Conservation (phyloP, 164 flowering plant genomes). For the Euptelea pleiosperma region DNA sequence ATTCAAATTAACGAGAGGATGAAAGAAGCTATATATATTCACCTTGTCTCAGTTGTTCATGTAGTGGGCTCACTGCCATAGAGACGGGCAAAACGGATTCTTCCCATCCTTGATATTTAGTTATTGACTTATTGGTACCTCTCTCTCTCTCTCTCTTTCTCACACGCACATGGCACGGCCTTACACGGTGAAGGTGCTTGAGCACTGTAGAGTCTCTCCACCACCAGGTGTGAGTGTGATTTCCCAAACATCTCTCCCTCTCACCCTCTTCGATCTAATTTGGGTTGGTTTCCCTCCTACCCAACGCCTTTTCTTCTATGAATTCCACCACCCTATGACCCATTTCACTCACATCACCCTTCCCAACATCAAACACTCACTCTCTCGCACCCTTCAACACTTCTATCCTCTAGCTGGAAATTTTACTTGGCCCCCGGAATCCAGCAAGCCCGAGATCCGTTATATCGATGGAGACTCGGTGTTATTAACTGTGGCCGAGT, state of each 20-base stretch:
- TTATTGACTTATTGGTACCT: no score
- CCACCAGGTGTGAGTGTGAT: constrained; percentile 2
- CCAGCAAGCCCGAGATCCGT: constrained; percentile 21
- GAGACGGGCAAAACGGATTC: no score
- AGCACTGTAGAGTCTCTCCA: no score
- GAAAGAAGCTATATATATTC: no score
- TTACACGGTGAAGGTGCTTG: no score
- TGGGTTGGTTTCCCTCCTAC: constrained; percentile 17
- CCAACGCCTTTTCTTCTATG: constrained; percentile 37
- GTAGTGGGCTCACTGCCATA: no score
- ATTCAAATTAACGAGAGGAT: no score
- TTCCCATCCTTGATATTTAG: no score
- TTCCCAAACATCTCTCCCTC: no score
- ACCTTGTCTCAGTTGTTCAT: no score
- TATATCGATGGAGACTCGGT: constrained; percentile 35
- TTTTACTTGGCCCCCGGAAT: constrained; percentile 21
- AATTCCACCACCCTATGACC: constrained; percentile 15
- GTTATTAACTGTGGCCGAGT: constrained; percentile 27
- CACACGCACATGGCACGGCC: no score
- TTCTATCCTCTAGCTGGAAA: constrained; percentile 42
- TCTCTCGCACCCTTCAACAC: constrained; percentile 41
- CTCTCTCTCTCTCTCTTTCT: no score
- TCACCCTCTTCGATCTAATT: constrained; percentile 23
- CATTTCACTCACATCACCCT: constrained; percentile 25
- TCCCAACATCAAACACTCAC: constrained; percentile 37